Percentiles rank a stretch among this genome's conserved stretches.
phyloP scores from a whole-genome alignment of 306 rosid species.

The Ceratonia siliqua region DNA sequence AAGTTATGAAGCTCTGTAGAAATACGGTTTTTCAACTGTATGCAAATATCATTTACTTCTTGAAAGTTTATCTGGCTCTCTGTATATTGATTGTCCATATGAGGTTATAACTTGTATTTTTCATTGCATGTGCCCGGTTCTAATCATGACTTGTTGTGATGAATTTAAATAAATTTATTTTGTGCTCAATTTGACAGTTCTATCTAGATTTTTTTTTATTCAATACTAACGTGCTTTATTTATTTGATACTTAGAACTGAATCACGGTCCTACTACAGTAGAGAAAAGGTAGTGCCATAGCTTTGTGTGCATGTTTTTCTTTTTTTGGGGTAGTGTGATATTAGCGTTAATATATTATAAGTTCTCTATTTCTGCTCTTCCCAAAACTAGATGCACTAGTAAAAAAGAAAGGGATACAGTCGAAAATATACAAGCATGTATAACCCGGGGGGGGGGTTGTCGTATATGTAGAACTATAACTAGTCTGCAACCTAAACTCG shows the following conservation, averaged over 20 bases:
- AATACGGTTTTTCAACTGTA: background rate
- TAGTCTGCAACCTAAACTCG: too few species aligned
- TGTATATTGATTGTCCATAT: background rate
- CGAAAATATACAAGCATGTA: background rate
- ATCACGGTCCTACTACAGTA: too few species aligned
- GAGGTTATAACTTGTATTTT: background rate
- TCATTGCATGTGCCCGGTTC: background rate
- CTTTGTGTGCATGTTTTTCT: too few species aligned
- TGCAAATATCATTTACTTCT: background rate
- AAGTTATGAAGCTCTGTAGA: constrained; percentile 16
- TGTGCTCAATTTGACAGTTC: background rate
- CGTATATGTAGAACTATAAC: too few species aligned
- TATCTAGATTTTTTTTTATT: too few species aligned
- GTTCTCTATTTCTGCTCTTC: too few species aligned
- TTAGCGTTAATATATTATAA: too few species aligned
- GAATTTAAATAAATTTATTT: background rate
- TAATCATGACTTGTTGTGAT: background rate
- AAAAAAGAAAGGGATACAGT: too few species aligned
- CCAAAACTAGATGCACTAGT: too few species aligned
- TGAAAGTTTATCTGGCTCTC: background rate
- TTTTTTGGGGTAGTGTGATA: too few species aligned
- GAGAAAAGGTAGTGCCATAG: too few species aligned
- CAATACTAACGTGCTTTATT: background rate
- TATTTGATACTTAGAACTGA: background rate
- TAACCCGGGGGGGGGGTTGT: too few species aligned